Evolutionary conservation across 805 yeast genomes (phyloP).

Genomic region (Kockiozyma suomiensis): DNA sequence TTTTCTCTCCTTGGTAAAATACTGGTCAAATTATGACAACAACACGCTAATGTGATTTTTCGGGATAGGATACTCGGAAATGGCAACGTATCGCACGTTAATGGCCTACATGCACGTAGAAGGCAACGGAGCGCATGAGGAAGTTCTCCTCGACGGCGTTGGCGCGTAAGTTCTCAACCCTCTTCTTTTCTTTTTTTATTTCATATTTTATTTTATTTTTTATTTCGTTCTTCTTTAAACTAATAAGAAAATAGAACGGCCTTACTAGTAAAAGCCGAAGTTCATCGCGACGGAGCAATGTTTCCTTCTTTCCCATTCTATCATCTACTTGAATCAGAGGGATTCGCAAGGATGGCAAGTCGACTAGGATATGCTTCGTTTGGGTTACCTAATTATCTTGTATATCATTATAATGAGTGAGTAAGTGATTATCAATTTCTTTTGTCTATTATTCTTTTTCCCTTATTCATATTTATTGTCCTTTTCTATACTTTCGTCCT

Average conservation of each 20-base stretch:
- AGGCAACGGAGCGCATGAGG: conserved; percentile 63
- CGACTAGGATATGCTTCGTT: conserved; percentile 86
- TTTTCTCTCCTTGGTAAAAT: neutral
- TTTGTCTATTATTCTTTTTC: too few species aligned
- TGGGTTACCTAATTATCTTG: conserved; percentile 94
- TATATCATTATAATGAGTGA: conserved; percentile 82
- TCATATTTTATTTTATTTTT: too few species aligned
- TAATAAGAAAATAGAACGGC: conserved; percentile 62
- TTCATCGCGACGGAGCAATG: conserved; percentile 99
- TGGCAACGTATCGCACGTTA: conserved; percentile 90
- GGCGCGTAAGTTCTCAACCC: conserved; percentile 56
- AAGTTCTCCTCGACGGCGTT: conserved; percentile 91
- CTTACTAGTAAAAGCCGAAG: conserved; percentile 92
- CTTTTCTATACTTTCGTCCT: too few species aligned
- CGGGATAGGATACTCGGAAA: conserved; percentile 60
- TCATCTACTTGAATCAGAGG: conserved; percentile 95
- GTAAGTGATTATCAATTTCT: too few species aligned
- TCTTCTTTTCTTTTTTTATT: neutral
- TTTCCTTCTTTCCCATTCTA: conserved; percentile 98
- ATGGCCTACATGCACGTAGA: conserved; percentile 83
- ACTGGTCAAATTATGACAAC: neutral
- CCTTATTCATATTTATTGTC: too few species aligned
- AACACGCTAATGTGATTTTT: neutral
- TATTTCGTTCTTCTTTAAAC: neutral
- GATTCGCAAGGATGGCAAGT: conserved; percentile 95